Percentiles rank a stretch among this genome's conserved stretches.
Conservation (phyloP, 495 filamentous ascomycete species). For the Durotheca rogersii region DNA sequence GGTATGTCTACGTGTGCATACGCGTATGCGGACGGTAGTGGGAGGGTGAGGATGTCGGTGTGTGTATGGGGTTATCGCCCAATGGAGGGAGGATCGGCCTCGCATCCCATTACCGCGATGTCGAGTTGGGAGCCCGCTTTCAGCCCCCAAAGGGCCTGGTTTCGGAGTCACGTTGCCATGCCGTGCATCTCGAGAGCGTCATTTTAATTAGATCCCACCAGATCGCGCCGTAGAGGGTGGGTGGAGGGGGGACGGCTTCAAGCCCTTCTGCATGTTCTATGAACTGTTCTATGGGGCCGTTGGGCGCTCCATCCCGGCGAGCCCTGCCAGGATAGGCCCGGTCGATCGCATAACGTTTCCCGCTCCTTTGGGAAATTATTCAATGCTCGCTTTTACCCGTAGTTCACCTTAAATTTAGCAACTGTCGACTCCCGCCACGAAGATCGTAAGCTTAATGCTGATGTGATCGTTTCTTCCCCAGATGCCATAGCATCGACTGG, state of each 20-base stretch:
- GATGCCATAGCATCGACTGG: constrained; percentile 23
- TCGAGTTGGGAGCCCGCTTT: not conserved
- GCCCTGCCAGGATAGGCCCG: constrained; percentile 25
- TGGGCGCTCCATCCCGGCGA: constrained; percentile 21
- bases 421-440: constrained; percentile 44
- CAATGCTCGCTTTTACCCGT: constrained; percentile 42
- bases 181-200: constrained; percentile 12
- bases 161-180: constrained; percentile 13
- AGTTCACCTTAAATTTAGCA: constrained; percentile 36
- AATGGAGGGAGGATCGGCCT: not conserved
- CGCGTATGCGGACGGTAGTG: not conserved
- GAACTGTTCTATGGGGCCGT: constrained; percentile 42
- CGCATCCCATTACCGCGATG: not conserved
- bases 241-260: constrained; percentile 7
- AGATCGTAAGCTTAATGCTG: constrained; percentile 44
- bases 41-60: not conserved
- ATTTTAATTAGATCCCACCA: constrained; percentile 25
- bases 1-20: not conserved
- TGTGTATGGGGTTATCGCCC: not conserved
- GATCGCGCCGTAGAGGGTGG: constrained; percentile 27
- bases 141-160: constrained; percentile 16
- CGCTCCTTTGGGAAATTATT: constrained; percentile 50
- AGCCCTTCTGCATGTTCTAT: constrained; percentile 44
- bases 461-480: constrained; percentile 39
- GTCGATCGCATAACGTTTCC: constrained; percentile 43